Evolutionary conservation across 2,329 filamentous ascomycete species (phyloP).

Genomic region (Colletotrichum sp.): DNA sequence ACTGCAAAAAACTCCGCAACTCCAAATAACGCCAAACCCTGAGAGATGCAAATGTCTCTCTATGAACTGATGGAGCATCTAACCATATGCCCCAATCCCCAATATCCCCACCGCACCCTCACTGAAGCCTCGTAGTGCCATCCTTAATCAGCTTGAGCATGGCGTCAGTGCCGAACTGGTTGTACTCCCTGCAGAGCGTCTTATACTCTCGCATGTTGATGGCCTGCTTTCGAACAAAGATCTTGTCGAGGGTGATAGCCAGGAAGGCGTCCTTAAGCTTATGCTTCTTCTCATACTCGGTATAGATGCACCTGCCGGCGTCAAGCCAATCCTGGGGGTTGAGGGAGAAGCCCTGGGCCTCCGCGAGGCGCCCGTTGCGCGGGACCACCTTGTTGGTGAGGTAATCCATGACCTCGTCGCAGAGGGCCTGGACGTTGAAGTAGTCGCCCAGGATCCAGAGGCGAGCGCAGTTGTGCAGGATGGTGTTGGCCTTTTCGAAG

Average conservation of each 20-base stretch:
- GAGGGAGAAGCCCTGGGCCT: background rate
- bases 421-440: background rate
- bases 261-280: background rate
- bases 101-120: background rate
- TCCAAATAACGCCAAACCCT: background rate
- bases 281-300: background rate
- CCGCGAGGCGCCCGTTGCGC: background rate
- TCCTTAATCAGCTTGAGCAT: background rate
- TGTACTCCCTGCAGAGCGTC: background rate
- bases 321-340: background rate
- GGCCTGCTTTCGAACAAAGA: background rate
- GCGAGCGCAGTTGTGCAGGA: background rate
- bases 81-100: background rate
- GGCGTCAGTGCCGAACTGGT: background rate
- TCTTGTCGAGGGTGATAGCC: background rate
- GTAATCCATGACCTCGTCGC: background rate
- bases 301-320: background rate
- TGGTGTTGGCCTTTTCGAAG: background rate
- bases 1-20: background rate
- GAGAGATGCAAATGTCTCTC: background rate
- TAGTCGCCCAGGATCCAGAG: background rate
- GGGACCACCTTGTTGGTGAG: background rate
- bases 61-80: fast-evolving
- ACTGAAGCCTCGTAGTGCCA: background rate
- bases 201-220: background rate